Base-by-base conservation (phyloP, 768 basidiomycete genomes). In the Collybia mongolica region DNA sequence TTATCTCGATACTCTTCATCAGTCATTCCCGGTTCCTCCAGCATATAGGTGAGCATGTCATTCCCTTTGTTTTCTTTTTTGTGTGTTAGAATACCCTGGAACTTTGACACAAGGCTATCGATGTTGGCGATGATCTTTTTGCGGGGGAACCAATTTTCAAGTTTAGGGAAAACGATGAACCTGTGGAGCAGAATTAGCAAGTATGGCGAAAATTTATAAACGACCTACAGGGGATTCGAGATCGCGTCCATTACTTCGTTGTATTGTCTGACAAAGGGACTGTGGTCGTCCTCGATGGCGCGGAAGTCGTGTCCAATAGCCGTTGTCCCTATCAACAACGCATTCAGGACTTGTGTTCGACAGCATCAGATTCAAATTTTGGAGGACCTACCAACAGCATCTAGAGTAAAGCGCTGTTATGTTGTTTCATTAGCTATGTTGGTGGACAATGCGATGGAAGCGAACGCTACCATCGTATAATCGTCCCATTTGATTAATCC, bases 21-120 rank as follows among this genome's bases (percentile, higher is more conserved):
- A 20, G 20, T 36, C n/a, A 22, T 36, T 48, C 46, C 23, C 3
- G 39, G 35, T 37, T 48, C 46, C 23, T 56, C 47, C 18, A 63
- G 46, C 62, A 63, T 60, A 40, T 45, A 63, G 8, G 62, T 58
- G 46, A 63, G 39, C 47, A 63, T 56, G 32, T 63, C 62, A 17
- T 58, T 44, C 14, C 62, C 62, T n/a, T 50, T 47, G 20, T 63
- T 41, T 12, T 54, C 41, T 35, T 52, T 51, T 48, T 63, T 63
- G 35, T 36, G 39, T 39, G 46, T 44, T 2, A 63, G 45, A 7
- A 63, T 40, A 19, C 24, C 39, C 18, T 39, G 37, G 48, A 62
- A 59, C 14, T 36, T 49, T 5, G 40, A 39, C 3, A 54, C 53
- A 3, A 62, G 51, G 22, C 22, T 46, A 20, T 62, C 61, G 39